phyloP scores from a whole-genome alignment of 768 basidiomycete genomes.

The Coprinopsis marcescibilis region DNA sequence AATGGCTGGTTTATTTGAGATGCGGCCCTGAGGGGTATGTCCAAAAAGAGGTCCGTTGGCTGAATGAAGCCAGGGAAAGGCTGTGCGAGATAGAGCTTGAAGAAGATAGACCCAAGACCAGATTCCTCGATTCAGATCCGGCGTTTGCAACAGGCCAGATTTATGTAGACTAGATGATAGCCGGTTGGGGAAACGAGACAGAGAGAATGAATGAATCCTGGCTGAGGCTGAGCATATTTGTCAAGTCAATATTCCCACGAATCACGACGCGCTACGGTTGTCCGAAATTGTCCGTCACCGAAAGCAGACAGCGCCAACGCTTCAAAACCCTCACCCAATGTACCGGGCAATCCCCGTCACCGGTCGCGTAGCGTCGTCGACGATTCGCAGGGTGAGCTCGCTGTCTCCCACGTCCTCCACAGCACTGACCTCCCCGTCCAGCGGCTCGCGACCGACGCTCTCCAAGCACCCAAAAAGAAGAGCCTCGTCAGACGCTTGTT shows the following conservation, averaged over 20 bases:
- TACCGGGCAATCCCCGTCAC: conserved; percentile 11
- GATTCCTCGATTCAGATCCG: no score
- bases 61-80: no score
- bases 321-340: neutral
- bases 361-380: conserved; percentile 9
- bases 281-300: conserved; percentile 5
- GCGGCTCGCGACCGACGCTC: conserved; percentile 60
- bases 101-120: no score
- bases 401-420: conserved; percentile 8
- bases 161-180: neutral
- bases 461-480: conserved; percentile 47
- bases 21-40: no score
- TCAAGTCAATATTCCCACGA: neutral
- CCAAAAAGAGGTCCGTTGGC: no score
- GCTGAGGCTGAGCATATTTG: no score
- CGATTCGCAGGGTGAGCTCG: conserved; percentile 44
- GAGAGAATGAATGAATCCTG: no score
- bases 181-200: neutral
- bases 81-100: no score
- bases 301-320: neutral
- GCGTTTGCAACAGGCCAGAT: no score
- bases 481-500: conserved; percentile 54
- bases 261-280: conserved; percentile 5
- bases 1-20: no score
- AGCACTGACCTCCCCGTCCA: conserved; percentile 20